phyloP scores from a whole-genome alignment of 1,284 basidiomycete species.

The Malassezia sympodialis region DNA sequence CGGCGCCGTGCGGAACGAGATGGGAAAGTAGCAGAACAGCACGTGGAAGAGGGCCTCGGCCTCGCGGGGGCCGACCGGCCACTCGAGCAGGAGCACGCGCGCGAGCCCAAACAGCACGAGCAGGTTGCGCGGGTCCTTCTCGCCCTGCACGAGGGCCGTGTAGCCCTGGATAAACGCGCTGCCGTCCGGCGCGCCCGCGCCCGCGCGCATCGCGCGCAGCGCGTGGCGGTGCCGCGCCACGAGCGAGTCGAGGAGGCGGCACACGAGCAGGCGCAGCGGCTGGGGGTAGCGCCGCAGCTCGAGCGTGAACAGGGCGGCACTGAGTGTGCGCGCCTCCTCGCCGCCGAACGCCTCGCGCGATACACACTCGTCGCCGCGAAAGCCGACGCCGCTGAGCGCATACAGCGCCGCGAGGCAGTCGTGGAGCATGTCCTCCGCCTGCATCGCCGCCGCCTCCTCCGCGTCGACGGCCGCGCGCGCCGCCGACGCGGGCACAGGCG shows the following conservation, averaged over 20 bases:
- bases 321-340: conserved; percentile 61
- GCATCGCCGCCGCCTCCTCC: conserved; percentile 28
- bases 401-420: conserved; percentile 59
- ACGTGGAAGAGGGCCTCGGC: conserved; percentile 80
- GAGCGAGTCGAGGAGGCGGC: conserved; percentile 69
- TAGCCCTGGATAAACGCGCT: conserved; percentile 66
- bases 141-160: conserved; percentile 70
- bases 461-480: conserved; percentile 20
- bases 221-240: conserved; percentile 59
- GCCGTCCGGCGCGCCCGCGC: conserved; percentile 48
- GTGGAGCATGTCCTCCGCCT: conserved; percentile 35
- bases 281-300: conserved; percentile 73
- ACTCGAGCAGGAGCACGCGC: conserved; percentile 73
- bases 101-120: conserved; percentile 79
- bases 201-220: conserved; percentile 4
- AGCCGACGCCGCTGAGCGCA: conserved; percentile 51
- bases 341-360: conserved; percentile 58
- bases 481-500: conserved; percentile 30
- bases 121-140: conserved; percentile 94
- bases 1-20: conserved; percentile 86
- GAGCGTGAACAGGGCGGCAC: conserved; percentile 63
- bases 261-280: conserved; percentile 69
- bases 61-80: conserved; percentile 60
- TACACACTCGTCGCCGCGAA: not conserved
- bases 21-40: conserved; percentile 97